phyloP scores from a whole-genome alignment of 2,329 filamentous ascomycete genomes.

The Stenocarpella maydis region DNA sequence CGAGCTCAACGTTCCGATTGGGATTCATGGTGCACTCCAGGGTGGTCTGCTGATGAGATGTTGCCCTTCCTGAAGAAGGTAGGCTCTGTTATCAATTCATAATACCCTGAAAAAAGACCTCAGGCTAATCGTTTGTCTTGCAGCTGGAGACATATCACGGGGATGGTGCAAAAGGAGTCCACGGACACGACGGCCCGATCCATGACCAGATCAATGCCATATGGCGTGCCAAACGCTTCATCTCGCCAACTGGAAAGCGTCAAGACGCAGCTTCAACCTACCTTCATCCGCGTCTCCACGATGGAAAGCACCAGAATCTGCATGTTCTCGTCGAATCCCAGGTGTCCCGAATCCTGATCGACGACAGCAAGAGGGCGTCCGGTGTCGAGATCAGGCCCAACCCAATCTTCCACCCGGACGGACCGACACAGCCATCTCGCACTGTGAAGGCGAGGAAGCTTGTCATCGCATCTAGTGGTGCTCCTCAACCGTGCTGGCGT shows the following conservation, averaged over 20 bases:
- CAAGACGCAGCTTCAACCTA: conserved; percentile 59
- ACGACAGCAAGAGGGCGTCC: conserved; percentile 52
- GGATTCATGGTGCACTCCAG: conserved; percentile 41
- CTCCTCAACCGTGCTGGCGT: conserved; percentile 56
- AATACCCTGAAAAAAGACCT: neutral
- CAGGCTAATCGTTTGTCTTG: neutral
- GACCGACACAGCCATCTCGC: conserved; percentile 38
- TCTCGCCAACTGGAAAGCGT: conserved; percentile 53
- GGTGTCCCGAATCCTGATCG: conserved; percentile 57
- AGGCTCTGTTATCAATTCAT: neutral
- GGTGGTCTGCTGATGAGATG: conserved; percentile 47
- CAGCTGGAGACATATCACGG: conserved; percentile 59
- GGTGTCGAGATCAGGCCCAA: conserved; percentile 60
- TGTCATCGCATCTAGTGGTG: conserved; percentile 51
- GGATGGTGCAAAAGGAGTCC: conserved; percentile 48
- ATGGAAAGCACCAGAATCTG: conserved; percentile 58
- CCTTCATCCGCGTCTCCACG: conserved; percentile 59
- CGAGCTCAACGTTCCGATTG: conserved; percentile 45
- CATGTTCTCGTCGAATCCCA: conserved; percentile 62
- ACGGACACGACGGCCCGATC: conserved; percentile 59
- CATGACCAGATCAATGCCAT: conserved; percentile 48
- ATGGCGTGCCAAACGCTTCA: conserved; percentile 33
- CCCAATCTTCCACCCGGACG: conserved; percentile 44
- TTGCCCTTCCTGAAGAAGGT: conserved; percentile 60
- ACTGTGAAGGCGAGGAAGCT: conserved; percentile 57